Conservation (phyloP, 1,284 basidiomycete species). For the Cryptococcus sp. region DNA sequence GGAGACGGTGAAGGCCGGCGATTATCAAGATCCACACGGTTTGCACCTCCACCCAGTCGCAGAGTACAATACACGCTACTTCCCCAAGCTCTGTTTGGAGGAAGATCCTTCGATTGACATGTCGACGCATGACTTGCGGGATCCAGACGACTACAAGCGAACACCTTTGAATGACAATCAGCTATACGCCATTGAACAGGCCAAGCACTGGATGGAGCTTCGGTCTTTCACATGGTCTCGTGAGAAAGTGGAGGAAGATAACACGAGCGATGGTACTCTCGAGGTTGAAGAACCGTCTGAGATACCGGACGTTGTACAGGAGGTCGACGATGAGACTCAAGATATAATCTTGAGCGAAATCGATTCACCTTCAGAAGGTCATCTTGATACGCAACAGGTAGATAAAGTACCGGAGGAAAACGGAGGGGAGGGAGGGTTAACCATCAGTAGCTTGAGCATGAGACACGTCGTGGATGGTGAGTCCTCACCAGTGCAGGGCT, state of each 20-base stretch:
- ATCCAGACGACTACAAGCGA: conserved; percentile 8
- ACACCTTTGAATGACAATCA: conserved; percentile 41
- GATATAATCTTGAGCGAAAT: too few species aligned
- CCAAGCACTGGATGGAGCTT: conserved; percentile 32
- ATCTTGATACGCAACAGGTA: too few species aligned
- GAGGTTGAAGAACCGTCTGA: neutral
- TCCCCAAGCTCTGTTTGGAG: conserved; percentile 93
- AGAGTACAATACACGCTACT: conserved; percentile 95
- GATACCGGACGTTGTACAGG: conserved; percentile 1
- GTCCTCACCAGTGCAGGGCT: too few species aligned
- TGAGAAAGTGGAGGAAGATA: conserved; percentile 2
- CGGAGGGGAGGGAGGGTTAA: too few species aligned
- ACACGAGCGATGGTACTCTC: too few species aligned
- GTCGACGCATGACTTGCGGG: conserved; percentile 32
- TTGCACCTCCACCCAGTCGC: conserved; percentile 89
- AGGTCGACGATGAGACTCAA: conserved; percentile 3
- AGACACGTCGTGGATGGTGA: too few species aligned
- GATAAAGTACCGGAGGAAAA: too few species aligned
- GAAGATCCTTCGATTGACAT: conserved; percentile 70
- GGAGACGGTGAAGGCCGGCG: conserved; percentile 36
- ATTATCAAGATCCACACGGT: conserved; percentile 79
- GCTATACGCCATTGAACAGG: conserved; percentile 34
- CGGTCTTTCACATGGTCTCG: conserved; percentile 40
- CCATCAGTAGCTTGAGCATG: too few species aligned
- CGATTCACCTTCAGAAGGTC: too few species aligned